These are phyloP conservation scores for Thermochaetoides thermophila DNA, from an alignment of 495 filamentous ascomycete species.

Conservation along the genomic window DNA sequence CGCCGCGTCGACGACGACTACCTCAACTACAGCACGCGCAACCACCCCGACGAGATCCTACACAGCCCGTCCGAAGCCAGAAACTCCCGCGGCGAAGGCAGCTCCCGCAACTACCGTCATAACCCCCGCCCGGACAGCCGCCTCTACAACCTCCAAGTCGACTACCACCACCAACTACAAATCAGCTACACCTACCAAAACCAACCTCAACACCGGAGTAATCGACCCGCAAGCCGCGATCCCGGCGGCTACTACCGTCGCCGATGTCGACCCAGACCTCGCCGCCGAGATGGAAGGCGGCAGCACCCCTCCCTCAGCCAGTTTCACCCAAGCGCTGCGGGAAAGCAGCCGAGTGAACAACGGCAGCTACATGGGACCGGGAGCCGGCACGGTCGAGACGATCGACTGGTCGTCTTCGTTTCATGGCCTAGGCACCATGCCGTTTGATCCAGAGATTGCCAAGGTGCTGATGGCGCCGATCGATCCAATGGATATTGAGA, in stretches of 20 bases:
- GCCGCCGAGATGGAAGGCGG: slow-evolving; percentile 6
- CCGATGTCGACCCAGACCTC: slow-evolving; percentile 14
- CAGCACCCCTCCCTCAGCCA: background rate
- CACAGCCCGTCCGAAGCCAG: too few relatives aligned
- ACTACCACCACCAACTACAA: background rate
- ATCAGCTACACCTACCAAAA: background rate
- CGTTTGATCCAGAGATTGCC: slow-evolving; percentile 64
- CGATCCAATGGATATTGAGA: slow-evolving; percentile 66
- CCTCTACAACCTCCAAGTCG: background rate
- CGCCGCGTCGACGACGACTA: too few relatives aligned
- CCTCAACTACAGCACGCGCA: too few relatives aligned
- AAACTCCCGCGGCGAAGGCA: too few relatives aligned
- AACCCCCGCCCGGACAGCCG: slow-evolving; percentile 1
- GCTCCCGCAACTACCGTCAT: too few relatives aligned
- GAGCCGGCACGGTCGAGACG: slow-evolving; percentile 25
- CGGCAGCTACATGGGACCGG: slow-evolving; percentile 22
- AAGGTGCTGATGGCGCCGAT: slow-evolving; percentile 55
- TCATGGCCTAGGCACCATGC: slow-evolving; percentile 63
- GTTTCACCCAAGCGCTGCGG: slow-evolving; percentile 11
- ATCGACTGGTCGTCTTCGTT: slow-evolving; percentile 92
- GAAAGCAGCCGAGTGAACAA: slow-evolving; percentile 7
- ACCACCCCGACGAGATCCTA: too few relatives aligned
- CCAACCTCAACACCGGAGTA: background rate
- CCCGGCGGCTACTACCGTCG: slow-evolving; percentile 18
- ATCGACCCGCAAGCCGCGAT: slow-evolving; percentile 20